These are phyloP conservation scores for Fusarium haematococcum DNA, from an alignment of 2,329 filamentous ascomycete species.

Conservation along the genomic window DNA sequence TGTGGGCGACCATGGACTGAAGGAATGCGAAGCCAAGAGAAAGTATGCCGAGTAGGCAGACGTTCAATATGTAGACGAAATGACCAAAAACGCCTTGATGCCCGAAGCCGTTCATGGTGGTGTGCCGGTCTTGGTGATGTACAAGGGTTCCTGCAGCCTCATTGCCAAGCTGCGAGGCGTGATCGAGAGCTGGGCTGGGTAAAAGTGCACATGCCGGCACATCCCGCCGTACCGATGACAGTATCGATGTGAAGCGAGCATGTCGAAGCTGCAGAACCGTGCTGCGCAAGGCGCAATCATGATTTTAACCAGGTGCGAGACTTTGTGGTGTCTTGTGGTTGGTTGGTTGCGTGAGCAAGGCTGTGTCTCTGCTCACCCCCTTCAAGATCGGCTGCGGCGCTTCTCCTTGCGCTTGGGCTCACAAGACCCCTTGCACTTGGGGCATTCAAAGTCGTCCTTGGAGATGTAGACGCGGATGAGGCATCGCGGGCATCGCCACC, in stretches of 20 bases:
- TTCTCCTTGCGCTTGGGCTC: constrained; percentile 57
- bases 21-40: constrained; percentile 15
- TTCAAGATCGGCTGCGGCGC: constrained; percentile 43
- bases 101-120: constrained; percentile 9
- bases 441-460: constrained; percentile 58
- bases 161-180: constrained; percentile 9
- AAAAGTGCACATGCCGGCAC: not conserved
- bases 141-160: constrained; percentile 27
- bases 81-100: constrained; percentile 20
- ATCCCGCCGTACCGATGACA: not conserved
- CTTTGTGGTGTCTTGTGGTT: constrained; percentile 25
- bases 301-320: constrained; percentile 17
- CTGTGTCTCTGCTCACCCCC: constrained; percentile 14
- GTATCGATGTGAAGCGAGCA: not conserved
- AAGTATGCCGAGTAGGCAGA: constrained; percentile 5
- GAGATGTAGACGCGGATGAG: constrained; percentile 58
- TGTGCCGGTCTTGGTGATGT: constrained; percentile 17
- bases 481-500: constrained; percentile 69
- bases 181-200: constrained; percentile 6
- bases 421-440: constrained; percentile 59
- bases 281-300: constrained; percentile 6
- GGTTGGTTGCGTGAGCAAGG: constrained; percentile 19
- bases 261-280: constrained; percentile 2
- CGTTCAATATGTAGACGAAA: not conserved
- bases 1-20: constrained; percentile 24